phyloP scores from a whole-genome alignment of 441 rosid genomes.

The Adansonia rubrostipa region DNA sequence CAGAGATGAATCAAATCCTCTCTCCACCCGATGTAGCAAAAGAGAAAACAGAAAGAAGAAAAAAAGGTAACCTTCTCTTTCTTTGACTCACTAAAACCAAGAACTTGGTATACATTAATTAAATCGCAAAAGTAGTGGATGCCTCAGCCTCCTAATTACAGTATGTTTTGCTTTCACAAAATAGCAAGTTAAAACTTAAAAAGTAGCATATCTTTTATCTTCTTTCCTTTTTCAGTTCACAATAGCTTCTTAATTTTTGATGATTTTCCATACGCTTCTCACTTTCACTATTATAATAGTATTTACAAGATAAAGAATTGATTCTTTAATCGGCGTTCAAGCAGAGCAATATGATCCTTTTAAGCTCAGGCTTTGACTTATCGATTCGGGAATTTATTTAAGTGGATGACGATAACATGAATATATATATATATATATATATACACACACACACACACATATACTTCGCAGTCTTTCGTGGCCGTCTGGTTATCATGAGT shows the following conservation, averaged over 20 bases:
- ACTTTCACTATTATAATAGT: neutral
- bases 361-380: neutral
- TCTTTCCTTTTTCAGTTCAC: neutral
- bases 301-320: neutral
- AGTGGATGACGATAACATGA: neutral
- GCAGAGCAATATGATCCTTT: neutral
- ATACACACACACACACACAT: too few relatives aligned
- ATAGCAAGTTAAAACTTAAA: neutral
- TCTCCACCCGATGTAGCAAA: neutral
- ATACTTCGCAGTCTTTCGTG: neutral
- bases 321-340: slow-evolving; percentile 1
- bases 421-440: too few relatives aligned
- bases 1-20: neutral
- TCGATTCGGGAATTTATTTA: neutral
- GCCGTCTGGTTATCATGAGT: neutral
- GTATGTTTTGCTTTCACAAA: neutral
- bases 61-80: neutral
- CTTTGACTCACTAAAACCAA: neutral
- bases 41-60: too few relatives aligned
- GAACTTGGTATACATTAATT: neutral
- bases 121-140: too few relatives aligned
- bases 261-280: neutral
- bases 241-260: neutral
- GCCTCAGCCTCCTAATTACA: too few relatives aligned
- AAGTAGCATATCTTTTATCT: neutral